Base-by-base conservation (phyloP, 1,139 yeast genomes). In the Wickerhamomyces sp. region DNA sequence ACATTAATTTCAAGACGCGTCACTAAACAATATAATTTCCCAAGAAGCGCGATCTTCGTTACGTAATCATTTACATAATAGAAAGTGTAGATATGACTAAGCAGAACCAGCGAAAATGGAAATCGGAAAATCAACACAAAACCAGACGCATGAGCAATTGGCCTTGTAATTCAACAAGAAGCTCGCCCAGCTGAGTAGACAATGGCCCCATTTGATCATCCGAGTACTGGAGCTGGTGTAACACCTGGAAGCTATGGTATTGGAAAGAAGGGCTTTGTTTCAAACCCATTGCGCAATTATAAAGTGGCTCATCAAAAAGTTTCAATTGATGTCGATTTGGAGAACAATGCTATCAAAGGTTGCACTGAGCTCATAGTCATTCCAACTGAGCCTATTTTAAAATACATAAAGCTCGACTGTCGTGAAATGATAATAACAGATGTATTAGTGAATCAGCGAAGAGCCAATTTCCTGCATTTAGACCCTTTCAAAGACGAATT, bases 361-460 rank as follows among this genome's bases (percentile, higher is more conserved):
- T 75, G 78, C 55, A 89, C 98, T 0, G 97, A 90, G 60, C 68
- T 93, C 34, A 84, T 94, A 2, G 71, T 91, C 13, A 69, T 87
- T 26, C 97, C 98, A 0, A 69, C 81, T 3, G 79, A 82, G 18
- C 76, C 79, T 10, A 63, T 71, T 1, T 66, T 91, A 39, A 78
- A 77, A 45, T 69, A 71, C 13, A 71, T 93, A 32, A 77, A 78
- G 45, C 69, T 93, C 45, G 98, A 93, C 62, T 88, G 95, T 52
- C 79, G 96, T 47, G 91, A 88, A 49, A 76, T 89, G 67, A 69
- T 68, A 40, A 78, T 91, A 37, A 73, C 74, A 32, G 78, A 78
- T 34, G 83, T 89, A 10, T 70, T 70, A 39, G 77, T 93, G 40
- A 89, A 91, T 54, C 74, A 77, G 46, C 66, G 76, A 47, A 67